Percentiles rank a stretch among this genome's conserved stretches.
These are phyloP conservation scores for Ogataea paraovalis DNA, from an alignment of 805 yeast species.

Conservation along the genomic window DNA sequence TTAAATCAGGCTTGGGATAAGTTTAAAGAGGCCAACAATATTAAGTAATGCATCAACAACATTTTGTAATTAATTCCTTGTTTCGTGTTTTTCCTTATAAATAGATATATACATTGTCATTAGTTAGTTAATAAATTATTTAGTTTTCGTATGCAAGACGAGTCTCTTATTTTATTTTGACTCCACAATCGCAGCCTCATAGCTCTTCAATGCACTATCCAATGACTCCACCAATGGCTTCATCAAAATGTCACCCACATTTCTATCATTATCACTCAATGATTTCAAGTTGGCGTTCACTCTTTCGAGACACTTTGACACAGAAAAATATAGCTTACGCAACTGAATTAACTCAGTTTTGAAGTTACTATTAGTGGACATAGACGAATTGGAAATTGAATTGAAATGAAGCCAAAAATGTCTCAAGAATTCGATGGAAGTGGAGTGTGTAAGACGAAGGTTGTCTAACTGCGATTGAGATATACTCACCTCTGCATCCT, in stretches of 20 bases:
- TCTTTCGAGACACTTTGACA: conserved; percentile 44
- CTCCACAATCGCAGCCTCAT: conserved; percentile 38
- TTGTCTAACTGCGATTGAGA: conserved; percentile 35
- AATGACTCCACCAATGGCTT: conserved; percentile 43
- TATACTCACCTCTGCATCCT: conserved; percentile 31
- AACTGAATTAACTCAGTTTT: conserved; percentile 31
- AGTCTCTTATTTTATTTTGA: conserved; percentile 5
- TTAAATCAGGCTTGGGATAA: conserved; percentile 88
- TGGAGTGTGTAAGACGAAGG: conserved; percentile 59
- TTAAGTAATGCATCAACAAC: too few relatives aligned
- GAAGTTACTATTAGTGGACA: conserved; percentile 28
- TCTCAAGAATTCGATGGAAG: conserved; percentile 68
- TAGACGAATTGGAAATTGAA: conserved; percentile 27
- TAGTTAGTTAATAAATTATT: neutral
- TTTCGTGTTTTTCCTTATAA: conserved; percentile 1
- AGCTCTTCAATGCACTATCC: conserved; percentile 41
- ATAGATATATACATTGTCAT: conserved; percentile 3
- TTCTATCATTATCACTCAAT: conserved; percentile 15
- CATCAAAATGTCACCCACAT: conserved; percentile 26
- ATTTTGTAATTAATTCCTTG: too few relatives aligned
- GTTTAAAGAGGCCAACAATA: conserved; percentile 57
- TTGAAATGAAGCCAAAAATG: conserved; percentile 71
- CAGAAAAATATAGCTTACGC: conserved; percentile 44
- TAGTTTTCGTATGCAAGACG: neutral
- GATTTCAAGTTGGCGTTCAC: conserved; percentile 30